phyloP scores from a whole-genome alignment of 164 flowering plant species.

The Nymphaea thermarum region DNA sequence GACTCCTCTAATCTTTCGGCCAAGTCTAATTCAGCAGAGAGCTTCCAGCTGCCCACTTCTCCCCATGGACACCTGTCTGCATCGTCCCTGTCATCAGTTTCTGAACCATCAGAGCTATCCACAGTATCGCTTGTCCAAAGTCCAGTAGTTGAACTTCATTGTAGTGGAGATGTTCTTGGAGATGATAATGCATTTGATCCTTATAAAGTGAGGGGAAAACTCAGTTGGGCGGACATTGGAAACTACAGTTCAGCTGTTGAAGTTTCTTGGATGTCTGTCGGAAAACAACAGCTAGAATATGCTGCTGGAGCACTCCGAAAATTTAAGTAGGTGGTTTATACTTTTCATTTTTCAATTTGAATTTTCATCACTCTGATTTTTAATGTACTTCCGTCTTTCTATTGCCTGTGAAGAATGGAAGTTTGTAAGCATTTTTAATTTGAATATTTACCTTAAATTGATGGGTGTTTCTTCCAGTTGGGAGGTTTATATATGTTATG shows the following conservation, averaged over 20 bases:
- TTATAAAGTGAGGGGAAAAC: slow-evolving; percentile 56
- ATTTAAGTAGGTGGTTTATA: slow-evolving; percentile 32
- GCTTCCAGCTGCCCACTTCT: slow-evolving; percentile 23
- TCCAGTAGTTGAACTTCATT: slow-evolving; percentile 43
- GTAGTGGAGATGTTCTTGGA: slow-evolving; percentile 36
- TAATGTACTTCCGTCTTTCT: too few relatives aligned
- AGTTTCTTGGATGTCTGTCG: slow-evolving; percentile 84
- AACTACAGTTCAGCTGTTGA: slow-evolving; percentile 44
- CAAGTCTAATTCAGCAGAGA: slow-evolving; percentile 22
- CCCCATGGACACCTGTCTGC: slow-evolving; percentile 42
- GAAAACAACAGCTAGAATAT: slow-evolving; percentile 59
- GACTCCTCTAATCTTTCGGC: slow-evolving; percentile 36
- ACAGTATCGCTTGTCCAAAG: slow-evolving; percentile 34
- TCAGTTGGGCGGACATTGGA: slow-evolving; percentile 69
- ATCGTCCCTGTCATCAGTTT: slow-evolving; percentile 42
- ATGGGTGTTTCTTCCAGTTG: too few relatives aligned
- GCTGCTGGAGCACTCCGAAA: slow-evolving; percentile 61
- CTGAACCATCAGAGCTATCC: slow-evolving; percentile 27
- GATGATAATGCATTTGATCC: slow-evolving; percentile 50
- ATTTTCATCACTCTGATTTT: background rate
- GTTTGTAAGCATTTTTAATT: too few relatives aligned
- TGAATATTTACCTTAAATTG: too few relatives aligned
- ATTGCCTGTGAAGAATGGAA: background rate
- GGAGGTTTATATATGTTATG: too few relatives aligned
- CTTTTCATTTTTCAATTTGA: background rate